Conservation (phyloP, 2,329 filamentous ascomycete species). For the Aspergillus pseudoterreus region DNA sequence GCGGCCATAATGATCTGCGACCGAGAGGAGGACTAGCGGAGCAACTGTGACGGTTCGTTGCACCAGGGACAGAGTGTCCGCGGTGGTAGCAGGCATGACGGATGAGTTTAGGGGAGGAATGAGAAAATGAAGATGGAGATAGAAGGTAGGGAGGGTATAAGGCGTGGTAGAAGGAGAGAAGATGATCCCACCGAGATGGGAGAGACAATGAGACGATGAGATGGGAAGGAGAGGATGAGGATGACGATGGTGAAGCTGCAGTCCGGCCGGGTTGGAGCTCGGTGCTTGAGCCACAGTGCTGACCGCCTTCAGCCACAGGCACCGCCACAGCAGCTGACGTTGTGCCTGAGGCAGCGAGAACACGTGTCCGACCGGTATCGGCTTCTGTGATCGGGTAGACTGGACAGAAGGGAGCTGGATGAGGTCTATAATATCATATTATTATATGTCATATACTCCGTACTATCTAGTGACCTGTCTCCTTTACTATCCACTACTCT, state of each 20-base stretch:
- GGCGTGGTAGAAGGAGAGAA: not conserved
- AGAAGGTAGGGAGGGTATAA: not conserved
- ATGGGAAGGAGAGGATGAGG: slow-evolving; percentile 5
- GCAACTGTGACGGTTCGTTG: slow-evolving; percentile 94
- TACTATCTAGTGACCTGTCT: not conserved
- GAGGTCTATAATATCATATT: not conserved
- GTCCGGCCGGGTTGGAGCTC: slow-evolving; percentile 10
- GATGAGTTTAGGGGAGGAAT: slow-evolving; percentile 2
- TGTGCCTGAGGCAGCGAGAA: slow-evolving; percentile 11
- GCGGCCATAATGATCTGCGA: slow-evolving; percentile 96
- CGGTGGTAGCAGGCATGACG: slow-evolving; percentile 91
- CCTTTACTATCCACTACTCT: too few relatives aligned
- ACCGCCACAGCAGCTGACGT: not conserved
- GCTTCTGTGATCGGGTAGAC: not conserved
- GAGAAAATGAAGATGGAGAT: not conserved
- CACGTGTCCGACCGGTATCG: not conserved
- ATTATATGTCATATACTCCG: not conserved
- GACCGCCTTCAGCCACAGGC: too few relatives aligned
- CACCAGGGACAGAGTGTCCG: slow-evolving; percentile 92
- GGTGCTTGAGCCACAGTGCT: slow-evolving; percentile 11
- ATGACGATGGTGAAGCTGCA: slow-evolving; percentile 5
- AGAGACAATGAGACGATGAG: not conserved
- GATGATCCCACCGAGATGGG: not conserved
- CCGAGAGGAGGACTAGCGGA: slow-evolving; percentile 93
- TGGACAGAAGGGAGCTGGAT: not conserved